Evolutionary conservation across 805 yeast genomes (phyloP).

Genomic region (Candida tibetensis): DNA sequence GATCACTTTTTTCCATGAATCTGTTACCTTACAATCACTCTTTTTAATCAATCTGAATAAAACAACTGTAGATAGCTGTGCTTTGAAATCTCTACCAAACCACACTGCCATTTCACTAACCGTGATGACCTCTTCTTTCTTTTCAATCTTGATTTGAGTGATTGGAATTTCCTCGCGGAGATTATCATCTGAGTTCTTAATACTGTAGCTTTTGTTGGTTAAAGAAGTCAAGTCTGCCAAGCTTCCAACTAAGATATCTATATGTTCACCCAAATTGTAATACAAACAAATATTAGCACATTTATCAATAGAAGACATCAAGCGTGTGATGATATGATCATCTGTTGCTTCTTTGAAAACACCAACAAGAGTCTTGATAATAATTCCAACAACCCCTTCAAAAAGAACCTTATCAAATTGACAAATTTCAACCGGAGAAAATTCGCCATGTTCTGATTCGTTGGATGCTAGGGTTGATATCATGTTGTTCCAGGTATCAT

Average conservation of each 20-base stretch:
- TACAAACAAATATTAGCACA: conserved; percentile 72
- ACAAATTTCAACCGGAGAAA: conserved; percentile 28
- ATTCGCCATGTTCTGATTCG: conserved; percentile 15
- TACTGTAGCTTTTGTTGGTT: conserved; percentile 25
- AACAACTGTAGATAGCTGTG: conserved; percentile 85
- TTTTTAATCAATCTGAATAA: conserved; percentile 72
- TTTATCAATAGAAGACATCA: conserved; percentile 85
- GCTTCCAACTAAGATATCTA: conserved; percentile 64
- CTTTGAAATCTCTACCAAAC: conserved; percentile 88
- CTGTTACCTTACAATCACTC: conserved; percentile 48
- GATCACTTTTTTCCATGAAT: conserved; percentile 61
- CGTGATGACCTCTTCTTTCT: conserved; percentile 56
- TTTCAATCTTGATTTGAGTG: conserved; percentile 44
- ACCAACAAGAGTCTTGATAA: conserved; percentile 69
- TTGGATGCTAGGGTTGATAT: conserved; percentile 46
- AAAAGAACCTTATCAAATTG: conserved; percentile 75
- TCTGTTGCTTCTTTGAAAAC: conserved; percentile 88
- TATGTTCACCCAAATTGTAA: conserved; percentile 52
- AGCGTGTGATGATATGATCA: conserved; percentile 81
- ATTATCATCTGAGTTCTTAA: conserved; percentile 13
- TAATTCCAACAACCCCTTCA: conserved; percentile 55
- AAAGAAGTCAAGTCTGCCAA: conserved; percentile 71
- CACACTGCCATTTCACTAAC: conserved; percentile 80
- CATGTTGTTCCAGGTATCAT: conserved; percentile 75
- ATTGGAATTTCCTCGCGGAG: conserved; percentile 34